Base-by-base conservation (phyloP, 2,329 filamentous ascomycete species). In the Zymoseptoria tritici region DNA sequence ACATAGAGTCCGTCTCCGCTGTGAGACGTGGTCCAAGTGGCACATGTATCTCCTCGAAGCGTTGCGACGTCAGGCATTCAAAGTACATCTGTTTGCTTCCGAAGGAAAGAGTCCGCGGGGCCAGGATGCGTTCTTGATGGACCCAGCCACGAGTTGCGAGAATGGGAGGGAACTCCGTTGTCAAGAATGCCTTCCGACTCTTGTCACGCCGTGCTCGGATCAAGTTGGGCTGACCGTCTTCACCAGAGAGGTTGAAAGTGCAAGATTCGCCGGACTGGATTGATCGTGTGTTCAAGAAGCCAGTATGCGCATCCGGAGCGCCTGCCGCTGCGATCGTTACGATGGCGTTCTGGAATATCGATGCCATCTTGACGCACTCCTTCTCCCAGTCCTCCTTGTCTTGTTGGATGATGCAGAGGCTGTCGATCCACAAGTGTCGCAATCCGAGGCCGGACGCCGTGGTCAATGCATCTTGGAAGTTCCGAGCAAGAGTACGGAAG, bases 401-500 rank as follows among this genome's bases (percentile, higher is more conserved):
- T 31, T 60, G 56, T 50, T 61, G 61, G n/a, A 55, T 55, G n/a
- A 63, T 63, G 54, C 58, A 63, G 5, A 63, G 26, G 9, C 52
- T 49, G 22, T 63, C 59, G 13, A 63, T 59, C 58, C 61, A 63
- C 9, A 61, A 19, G 26, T 55, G 50, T 9, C 51, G 36, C 9
- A 57, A 6, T 5, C 29, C 54, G 11, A 61, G 49, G 4, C 8
- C 13, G 13, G 13, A 7, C 9, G n/a, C 19, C 4, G 59, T 22
- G 7, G 13, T 13, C 3, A 59, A 52, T 2, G 59, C 59, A 29
- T 62, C 52, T n/a, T 54, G 53, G 6, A 63, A 46, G 3, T 56
- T 58, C 4, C 22, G 52, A 2, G 59, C 55, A 9, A 61, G 49
- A 7, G 51, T 31, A 13, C 2, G 42, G 6, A 50, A 31, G 19